phyloP scores from a whole-genome alignment of 2,329 filamentous ascomycete genomes.

The Mycosphaerelloides madeirae region DNA sequence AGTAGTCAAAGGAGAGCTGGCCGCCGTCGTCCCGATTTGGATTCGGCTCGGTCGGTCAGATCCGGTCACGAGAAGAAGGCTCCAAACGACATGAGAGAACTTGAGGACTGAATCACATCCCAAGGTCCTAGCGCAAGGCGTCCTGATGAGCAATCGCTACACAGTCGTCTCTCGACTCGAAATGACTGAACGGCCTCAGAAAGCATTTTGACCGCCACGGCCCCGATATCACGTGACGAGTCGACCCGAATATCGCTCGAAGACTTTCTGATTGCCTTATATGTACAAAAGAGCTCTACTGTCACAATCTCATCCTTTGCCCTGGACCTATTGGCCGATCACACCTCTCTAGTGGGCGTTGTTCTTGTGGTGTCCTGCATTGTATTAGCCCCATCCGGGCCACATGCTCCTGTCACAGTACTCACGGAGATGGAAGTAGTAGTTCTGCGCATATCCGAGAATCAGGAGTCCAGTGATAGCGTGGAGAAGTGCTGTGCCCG shows the following conservation, averaged over 20 bases:
- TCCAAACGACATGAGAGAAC: too few relatives aligned
- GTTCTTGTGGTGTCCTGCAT: slow-evolving; percentile 98
- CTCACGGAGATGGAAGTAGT: slow-evolving; percentile 99
- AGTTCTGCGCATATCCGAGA: slow-evolving; percentile 93
- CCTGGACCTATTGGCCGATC: neutral
- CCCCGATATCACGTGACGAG: too few relatives aligned
- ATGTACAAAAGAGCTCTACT: slow-evolving; percentile 13
- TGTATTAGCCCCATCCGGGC: slow-evolving; percentile 22
- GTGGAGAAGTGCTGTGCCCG: slow-evolving; percentile 75
- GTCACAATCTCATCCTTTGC: slow-evolving; percentile 7
- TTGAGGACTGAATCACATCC: too few relatives aligned
- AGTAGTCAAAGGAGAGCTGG: slow-evolving; percentile 3
- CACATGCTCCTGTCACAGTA: slow-evolving; percentile 26
- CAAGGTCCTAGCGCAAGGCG: too few relatives aligned
- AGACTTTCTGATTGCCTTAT: slow-evolving; percentile 13
- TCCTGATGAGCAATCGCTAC: too few relatives aligned
- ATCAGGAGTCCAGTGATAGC: slow-evolving; percentile 70
- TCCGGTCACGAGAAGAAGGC: neutral
- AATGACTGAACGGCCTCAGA: too few relatives aligned
- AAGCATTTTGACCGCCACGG: too few relatives aligned
- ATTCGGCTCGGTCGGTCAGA: neutral
- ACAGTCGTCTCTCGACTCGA: too few relatives aligned
- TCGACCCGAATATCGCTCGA: slow-evolving; percentile 7
- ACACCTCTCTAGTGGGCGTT: slow-evolving; percentile 73
- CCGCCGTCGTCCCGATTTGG: neutral